These are phyloP conservation scores for Apiospora malaysiana DNA, from an alignment of 2,329 filamentous ascomycete genomes.

Conservation along the genomic window DNA sequence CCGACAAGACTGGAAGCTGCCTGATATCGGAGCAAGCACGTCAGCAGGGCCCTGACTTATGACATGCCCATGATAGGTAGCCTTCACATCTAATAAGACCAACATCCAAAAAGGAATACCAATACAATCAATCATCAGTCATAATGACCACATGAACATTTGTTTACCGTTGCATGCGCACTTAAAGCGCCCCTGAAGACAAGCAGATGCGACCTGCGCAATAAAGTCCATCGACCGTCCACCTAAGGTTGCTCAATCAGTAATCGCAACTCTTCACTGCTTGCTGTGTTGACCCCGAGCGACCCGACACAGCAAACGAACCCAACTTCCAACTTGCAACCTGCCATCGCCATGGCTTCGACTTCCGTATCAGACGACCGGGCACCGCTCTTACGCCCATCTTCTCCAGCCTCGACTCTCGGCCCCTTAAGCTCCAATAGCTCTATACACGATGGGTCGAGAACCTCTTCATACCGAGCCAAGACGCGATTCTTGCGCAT, in stretches of 20 bases:
- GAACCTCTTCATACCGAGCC: slow-evolving; percentile 31
- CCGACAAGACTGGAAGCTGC: not conserved
- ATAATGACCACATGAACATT: slow-evolving; percentile 16
- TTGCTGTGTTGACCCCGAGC: not conserved
- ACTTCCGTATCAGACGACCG: slow-evolving; percentile 14
- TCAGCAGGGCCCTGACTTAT: not conserved
- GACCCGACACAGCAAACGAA: slow-evolving; percentile 1
- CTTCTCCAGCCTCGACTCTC: slow-evolving; percentile 37
- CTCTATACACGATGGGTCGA: slow-evolving; percentile 36
- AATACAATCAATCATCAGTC: not conserved
- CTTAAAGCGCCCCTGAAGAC: not conserved
- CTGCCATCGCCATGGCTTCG: slow-evolving; percentile 1
- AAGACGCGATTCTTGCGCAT: slow-evolving; percentile 41
- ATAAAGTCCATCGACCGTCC: slow-evolving; percentile 5
- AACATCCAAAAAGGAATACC: not conserved
- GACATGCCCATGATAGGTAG: not conserved
- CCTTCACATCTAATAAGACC: not conserved
- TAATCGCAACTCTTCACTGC: not conserved
- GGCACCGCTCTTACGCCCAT: slow-evolving; percentile 34
- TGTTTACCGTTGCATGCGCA: not conserved
- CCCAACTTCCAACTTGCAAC: not conserved
- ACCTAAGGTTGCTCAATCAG: not conserved
- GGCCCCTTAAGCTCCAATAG: slow-evolving; percentile 36
- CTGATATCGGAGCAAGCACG: not conserved
- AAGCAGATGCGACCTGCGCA: slow-evolving; percentile 17